These are phyloP conservation scores for Ophiostoma tasmaniense DNA, from an alignment of 2,329 filamentous ascomycete genomes.

Conservation along the genomic window DNA sequence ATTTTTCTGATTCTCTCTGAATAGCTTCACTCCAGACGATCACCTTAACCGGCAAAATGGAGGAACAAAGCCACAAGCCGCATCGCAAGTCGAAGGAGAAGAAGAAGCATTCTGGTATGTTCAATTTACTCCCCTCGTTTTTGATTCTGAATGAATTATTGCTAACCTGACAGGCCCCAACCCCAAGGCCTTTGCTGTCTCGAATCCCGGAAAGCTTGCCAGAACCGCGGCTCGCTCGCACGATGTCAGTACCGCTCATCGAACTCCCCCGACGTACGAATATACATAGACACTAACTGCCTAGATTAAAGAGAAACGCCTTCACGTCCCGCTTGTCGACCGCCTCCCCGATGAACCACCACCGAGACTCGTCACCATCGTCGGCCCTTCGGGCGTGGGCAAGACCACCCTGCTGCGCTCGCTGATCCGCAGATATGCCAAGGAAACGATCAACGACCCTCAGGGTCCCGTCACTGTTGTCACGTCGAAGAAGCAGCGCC, in stretches of 20 bases:
- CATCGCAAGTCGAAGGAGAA: constrained; percentile 86
- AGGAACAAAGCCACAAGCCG: constrained; percentile 75
- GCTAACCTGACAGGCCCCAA: constrained; percentile 53
- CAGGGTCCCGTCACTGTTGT: constrained; percentile 91
- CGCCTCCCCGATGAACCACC: constrained; percentile 91
- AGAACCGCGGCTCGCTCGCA: constrained; percentile 65
- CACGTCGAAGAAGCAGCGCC: constrained; percentile 86
- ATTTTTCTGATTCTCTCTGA: constrained; percentile 5
- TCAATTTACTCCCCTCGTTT: constrained; percentile 17
- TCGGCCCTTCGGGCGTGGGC: constrained; percentile 61
- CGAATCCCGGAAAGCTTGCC: constrained; percentile 70
- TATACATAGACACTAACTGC: neutral
- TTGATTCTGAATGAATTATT: too few species aligned
- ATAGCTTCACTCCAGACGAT: constrained; percentile 9
- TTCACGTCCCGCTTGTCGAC: constrained; percentile 95
- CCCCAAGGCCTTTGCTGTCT: constrained; percentile 82
- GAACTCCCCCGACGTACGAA: neutral
- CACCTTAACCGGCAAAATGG: constrained; percentile 46
- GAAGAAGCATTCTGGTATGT: constrained; percentile 58
- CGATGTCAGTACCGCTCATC: constrained; percentile 42
- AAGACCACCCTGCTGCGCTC: constrained; percentile 52
- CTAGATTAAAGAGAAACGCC: constrained; percentile 85
- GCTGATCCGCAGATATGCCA: constrained; percentile 85
- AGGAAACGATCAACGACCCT: constrained; percentile 84
- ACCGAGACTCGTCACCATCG: constrained; percentile 84